Evolutionary conservation across 2,329 filamentous ascomycete genomes (phyloP).

Genomic region (Fusarium sp.): DNA sequence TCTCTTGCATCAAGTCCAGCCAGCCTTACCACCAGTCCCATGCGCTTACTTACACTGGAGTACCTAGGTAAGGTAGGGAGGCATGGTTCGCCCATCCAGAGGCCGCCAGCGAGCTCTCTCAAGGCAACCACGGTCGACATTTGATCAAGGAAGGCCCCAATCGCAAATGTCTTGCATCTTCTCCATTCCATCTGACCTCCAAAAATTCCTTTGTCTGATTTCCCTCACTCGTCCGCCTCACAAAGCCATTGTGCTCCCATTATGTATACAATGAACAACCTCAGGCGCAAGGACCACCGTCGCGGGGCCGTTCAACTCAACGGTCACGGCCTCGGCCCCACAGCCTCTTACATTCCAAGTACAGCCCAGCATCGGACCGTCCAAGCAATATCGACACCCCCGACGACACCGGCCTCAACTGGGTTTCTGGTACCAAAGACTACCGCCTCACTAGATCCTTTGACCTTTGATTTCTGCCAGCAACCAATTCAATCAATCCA

Average conservation of each 20-base stretch:
- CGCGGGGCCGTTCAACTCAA: slow-evolving; percentile 16
- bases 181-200: slow-evolving; percentile 12
- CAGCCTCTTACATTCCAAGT: no score
- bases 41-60: slow-evolving; percentile 4
- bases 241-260: slow-evolving; percentile 18
- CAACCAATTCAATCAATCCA: slow-evolving; percentile 1
- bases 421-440: slow-evolving; percentile 1
- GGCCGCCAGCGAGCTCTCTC: not conserved
- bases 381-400: slow-evolving; percentile 19
- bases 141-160: slow-evolving; percentile 26
- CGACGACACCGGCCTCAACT: slow-evolving; percentile 8
- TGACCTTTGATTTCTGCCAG: not conserved
- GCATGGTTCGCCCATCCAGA: slow-evolving; percentile 30
- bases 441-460: not conserved
- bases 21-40: slow-evolving; percentile 1
- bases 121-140: slow-evolving; percentile 14
- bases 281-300: slow-evolving; percentile 21
- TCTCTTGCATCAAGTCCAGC: not conserved
- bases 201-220: not conserved
- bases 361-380: slow-evolving; percentile 18
- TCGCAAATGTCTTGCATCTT: slow-evolving; percentile 12
- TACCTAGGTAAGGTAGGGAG: no score
- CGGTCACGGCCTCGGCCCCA: slow-evolving; percentile 30
- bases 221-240: slow-evolving; percentile 23
- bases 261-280: slow-evolving; percentile 17